Percentiles rank a stretch among this genome's conserved stretches.
Conservation (phyloP, 139 green algal genomes). For the Coccomyxa sp. region DNA sequence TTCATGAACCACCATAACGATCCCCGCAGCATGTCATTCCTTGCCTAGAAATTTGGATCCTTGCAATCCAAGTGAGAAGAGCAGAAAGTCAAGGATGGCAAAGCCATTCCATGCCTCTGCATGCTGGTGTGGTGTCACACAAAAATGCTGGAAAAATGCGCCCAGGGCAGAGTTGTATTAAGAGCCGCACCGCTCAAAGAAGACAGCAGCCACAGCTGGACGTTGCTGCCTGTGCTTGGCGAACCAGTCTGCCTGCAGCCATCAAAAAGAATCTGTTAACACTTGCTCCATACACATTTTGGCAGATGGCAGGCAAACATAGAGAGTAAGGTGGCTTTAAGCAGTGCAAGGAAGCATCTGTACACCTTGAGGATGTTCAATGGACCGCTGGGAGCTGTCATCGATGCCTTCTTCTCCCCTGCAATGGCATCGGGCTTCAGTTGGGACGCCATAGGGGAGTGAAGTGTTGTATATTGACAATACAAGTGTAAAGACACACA, state of each 20-base stretch:
- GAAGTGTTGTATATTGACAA: too few relatives aligned
- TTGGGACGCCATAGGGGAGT: too few relatives aligned
- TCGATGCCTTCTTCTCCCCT: conserved; percentile 9
- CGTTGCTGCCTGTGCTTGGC: conserved; percentile 41
- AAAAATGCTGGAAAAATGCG: not conserved
- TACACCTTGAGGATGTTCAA: conserved; percentile 30
- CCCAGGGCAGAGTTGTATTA: not conserved
- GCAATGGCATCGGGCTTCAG: not conserved
- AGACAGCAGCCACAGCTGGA: conserved; percentile 42
- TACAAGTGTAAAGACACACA: too few relatives aligned
- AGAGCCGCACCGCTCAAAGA: conserved; percentile 26
- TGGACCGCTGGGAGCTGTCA: not conserved
- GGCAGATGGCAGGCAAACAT: not conserved
- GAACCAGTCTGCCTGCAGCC: conserved; percentile 46
- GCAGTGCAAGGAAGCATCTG: not conserved
- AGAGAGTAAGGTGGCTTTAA: not conserved
- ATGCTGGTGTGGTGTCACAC: too few relatives aligned
- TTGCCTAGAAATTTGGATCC: too few relatives aligned
- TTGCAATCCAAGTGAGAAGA: too few relatives aligned
- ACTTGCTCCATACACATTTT: not conserved
- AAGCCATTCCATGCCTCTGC: too few relatives aligned
- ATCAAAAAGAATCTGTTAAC: not conserved
- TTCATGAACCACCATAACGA: too few relatives aligned
- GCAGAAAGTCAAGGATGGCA: too few relatives aligned
- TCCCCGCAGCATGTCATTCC: too few relatives aligned